phyloP scores from a whole-genome alignment of 345 rosid species.

The Hibiscus syriacus region DNA sequence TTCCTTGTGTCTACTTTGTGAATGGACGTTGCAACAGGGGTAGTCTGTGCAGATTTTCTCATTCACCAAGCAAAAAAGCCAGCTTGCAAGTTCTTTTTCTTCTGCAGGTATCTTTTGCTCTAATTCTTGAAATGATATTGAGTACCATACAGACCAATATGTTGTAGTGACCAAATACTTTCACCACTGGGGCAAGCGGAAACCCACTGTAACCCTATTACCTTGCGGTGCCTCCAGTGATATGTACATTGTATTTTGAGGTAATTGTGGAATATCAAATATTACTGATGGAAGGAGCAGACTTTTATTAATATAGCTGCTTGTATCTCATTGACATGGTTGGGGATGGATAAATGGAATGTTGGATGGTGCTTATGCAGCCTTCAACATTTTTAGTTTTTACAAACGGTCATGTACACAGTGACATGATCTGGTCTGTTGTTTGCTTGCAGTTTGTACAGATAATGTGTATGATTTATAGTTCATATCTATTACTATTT shows the following conservation, averaged over 20 bases:
- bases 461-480: background rate
- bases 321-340: background rate
- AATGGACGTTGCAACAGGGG: slow-evolving; percentile 80
- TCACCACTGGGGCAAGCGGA: background rate
- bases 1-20: slow-evolving; percentile 57
- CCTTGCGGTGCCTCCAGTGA: background rate
- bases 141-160: background rate
- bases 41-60: slow-evolving; percentile 61
- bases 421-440: background rate
- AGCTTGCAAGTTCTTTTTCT: slow-evolving; percentile 58
- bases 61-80: slow-evolving; percentile 56
- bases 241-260: background rate
- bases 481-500: background rate
- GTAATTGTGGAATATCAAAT: background rate
- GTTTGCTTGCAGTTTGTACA: background rate
- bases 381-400: background rate
- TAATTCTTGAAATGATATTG: background rate
- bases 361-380: background rate
- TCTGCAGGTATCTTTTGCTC: slow-evolving; percentile 45
- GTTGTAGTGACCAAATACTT: background rate
- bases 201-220: background rate
- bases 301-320: background rate
- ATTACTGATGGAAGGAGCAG: background rate
- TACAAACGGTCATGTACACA: background rate
- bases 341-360: background rate